Base-by-base conservation (phyloP, 495 filamentous ascomycete species). In the Aspergillus kassunensis region DNA sequence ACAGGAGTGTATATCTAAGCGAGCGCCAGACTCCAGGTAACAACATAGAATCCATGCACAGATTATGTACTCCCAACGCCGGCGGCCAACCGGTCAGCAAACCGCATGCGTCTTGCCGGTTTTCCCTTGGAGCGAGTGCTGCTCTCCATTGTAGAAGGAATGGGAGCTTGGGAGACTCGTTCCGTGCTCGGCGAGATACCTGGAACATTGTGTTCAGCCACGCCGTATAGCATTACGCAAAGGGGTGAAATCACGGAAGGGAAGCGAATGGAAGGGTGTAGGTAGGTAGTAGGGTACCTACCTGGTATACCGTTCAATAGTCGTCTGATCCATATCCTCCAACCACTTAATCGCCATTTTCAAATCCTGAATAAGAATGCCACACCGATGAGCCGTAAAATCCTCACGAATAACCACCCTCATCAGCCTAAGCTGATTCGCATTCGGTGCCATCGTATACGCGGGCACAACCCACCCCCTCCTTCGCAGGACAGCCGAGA, bases 401-500 rank as follows among this genome's bases (percentile, higher is more conserved):
- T 95, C 91, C 70, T 95, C 91, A 37, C 91, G 81, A 16, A 96
- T 84, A 3, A 96, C 91, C 10, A 96, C 80, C 24, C 91, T 83
- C 77, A 96, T 85, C 76, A 96, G 78, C 79, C 92, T 89, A 54
- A 95, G 69, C 53, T 80, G 71, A 41, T 88, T 71, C 41, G 85
- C 86, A 58, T 93, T 74, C 12, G 91, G 91, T 11, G 91, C 90
- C 91, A 96, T 95, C 24, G 90, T 96, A 67, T 96, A 96, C 0
- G 91, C 91, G 0, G 91, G 91, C 0, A 96, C 86, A 24, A 95
- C 82, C 91, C 91, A 96, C 34, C 89, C 89, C 15, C 90, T 79
- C 41, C 84, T 80, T 29, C 90, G 85, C 31, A 96, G 81, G 62
- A 86, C 83, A 66, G 93, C 90, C 7, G 90, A 89, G 10, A 90